phyloP scores from a whole-genome alignment of 2,329 filamentous ascomycete genomes.

The Xylogone sp. region DNA sequence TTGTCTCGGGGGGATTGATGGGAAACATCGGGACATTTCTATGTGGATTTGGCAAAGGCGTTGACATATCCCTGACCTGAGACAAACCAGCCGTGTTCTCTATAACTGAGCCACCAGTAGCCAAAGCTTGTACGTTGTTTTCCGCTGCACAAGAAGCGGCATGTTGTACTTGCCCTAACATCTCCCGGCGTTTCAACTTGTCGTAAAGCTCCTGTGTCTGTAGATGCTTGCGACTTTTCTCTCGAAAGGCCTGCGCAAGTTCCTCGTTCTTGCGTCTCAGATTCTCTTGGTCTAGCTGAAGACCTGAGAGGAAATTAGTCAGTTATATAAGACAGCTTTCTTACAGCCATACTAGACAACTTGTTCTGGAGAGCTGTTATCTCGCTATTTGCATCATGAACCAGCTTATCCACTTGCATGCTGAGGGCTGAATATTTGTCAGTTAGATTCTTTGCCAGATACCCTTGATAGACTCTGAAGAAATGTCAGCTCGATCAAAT shows the following conservation, averaged over 20 bases:
- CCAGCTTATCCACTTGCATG: slow-evolving; percentile 65
- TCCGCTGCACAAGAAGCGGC: slow-evolving; percentile 49
- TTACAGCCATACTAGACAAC: slow-evolving; percentile 50
- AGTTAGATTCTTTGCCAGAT: slow-evolving; percentile 64
- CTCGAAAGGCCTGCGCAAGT: slow-evolving; percentile 59
- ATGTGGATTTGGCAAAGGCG: neutral
- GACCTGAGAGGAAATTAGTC: slow-evolving; percentile 32
- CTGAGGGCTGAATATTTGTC: slow-evolving; percentile 67
- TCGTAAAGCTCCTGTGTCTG: slow-evolving; percentile 66
- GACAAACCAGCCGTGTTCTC: neutral
- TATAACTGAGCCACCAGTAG: slow-evolving; percentile 3
- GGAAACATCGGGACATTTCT: neutral
- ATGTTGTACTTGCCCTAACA: slow-evolving; percentile 51
- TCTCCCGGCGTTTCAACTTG: slow-evolving; percentile 52
- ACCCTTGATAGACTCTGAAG: slow-evolving; percentile 70
- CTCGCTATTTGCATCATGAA: slow-evolving; percentile 71
- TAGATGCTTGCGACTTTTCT: slow-evolving; percentile 66
- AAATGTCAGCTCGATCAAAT: slow-evolving; percentile 20
- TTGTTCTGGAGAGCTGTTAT: slow-evolving; percentile 64
- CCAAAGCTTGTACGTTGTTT: slow-evolving; percentile 32
- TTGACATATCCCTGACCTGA: neutral
- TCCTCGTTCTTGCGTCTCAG: slow-evolving; percentile 71
- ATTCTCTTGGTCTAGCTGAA: slow-evolving; percentile 58
- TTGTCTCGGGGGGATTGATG: neutral
- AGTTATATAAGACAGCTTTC: neutral